phyloP scores from a whole-genome alignment of 805 yeast genomes.

The Wickerhamiella lipophila region DNA sequence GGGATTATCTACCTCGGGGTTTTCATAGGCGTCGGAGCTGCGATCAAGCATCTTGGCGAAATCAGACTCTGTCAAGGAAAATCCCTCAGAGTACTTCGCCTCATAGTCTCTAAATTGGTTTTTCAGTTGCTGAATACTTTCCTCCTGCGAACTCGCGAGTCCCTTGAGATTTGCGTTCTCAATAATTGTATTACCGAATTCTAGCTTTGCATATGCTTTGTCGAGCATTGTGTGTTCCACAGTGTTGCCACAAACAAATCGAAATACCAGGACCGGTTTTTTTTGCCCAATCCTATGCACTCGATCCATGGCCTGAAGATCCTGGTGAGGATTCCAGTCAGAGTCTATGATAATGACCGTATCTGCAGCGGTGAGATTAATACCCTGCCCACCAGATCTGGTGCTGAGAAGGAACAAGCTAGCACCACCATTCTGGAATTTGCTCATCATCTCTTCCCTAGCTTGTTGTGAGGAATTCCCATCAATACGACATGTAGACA shows the following conservation, averaged over 20 bases:
- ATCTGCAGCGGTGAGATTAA: slow-evolving; percentile 76
- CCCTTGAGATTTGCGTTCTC: slow-evolving; percentile 40
- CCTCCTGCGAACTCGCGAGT: slow-evolving; percentile 15
- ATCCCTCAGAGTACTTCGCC: slow-evolving; percentile 31
- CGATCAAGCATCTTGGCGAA: slow-evolving; percentile 22
- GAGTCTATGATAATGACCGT: slow-evolving; percentile 82
- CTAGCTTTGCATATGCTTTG: slow-evolving; percentile 67
- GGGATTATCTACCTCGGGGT: slow-evolving; percentile 15
- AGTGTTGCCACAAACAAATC: slow-evolving; percentile 65
- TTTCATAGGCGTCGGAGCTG: slow-evolving; percentile 17
- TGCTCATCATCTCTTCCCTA: slow-evolving; percentile 49
- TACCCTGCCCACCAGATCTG: slow-evolving; percentile 89
- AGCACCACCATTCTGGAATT: slow-evolving; percentile 33
- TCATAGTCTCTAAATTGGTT: slow-evolving; percentile 28
- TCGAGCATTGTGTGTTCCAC: slow-evolving; percentile 73
- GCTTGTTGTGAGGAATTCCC: slow-evolving; percentile 58
- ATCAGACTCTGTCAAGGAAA: slow-evolving; percentile 16
- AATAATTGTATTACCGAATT: slow-evolving; percentile 62
- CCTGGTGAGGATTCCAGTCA: slow-evolving; percentile 97
- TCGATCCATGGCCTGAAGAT: slow-evolving; percentile 90
- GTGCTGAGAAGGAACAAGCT: slow-evolving; percentile 69
- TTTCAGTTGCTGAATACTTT: slow-evolving; percentile 16
- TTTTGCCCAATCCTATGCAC: slow-evolving; percentile 88
- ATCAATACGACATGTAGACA: slow-evolving; percentile 51
- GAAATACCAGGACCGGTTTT: slow-evolving; percentile 67